Evolutionary conservation across 2,329 filamentous ascomycete genomes (phyloP).

Genomic region (Aciculosporium take): DNA sequence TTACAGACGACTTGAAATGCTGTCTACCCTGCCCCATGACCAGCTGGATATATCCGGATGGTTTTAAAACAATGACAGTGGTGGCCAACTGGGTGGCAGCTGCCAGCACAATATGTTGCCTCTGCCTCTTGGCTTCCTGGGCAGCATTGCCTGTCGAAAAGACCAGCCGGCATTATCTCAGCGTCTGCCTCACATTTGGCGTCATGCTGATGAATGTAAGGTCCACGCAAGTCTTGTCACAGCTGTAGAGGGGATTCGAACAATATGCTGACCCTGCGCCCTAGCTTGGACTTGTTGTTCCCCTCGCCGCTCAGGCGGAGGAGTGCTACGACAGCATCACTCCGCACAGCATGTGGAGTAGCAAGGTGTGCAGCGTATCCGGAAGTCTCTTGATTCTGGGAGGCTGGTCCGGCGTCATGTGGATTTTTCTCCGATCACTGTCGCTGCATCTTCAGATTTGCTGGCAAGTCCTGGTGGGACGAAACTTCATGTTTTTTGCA

Average conservation of each 20-base stretch:
- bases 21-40: slow-evolving; percentile 84
- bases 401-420: slow-evolving; percentile 71
- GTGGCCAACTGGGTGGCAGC: slow-evolving; percentile 77
- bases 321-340: slow-evolving; percentile 87
- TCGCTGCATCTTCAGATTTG: slow-evolving; percentile 95
- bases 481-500: slow-evolving; percentile 76
- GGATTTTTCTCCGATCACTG: slow-evolving; percentile 80
- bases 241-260: not conserved
- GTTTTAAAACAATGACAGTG: slow-evolving; percentile 43
- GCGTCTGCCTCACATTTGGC: slow-evolving; percentile 66
- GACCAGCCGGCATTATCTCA: slow-evolving; percentile 86
- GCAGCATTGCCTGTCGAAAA: slow-evolving; percentile 68
- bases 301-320: slow-evolving; percentile 60
- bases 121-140: slow-evolving; percentile 71
- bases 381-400: slow-evolving; percentile 77
- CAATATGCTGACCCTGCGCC: slow-evolving; percentile 9
- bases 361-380: slow-evolving; percentile 70
- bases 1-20: slow-evolving; percentile 44
- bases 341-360: slow-evolving; percentile 79
- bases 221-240: slow-evolving; percentile 15
- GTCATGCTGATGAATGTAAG: slow-evolving; percentile 68
- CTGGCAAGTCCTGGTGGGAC: slow-evolving; percentile 85
- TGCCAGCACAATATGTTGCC: slow-evolving; percentile 52
- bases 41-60: slow-evolving; percentile 56
- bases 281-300: slow-evolving; percentile 80